phyloP scores from a whole-genome alignment of 148 eudicot species.

The Chenopodium quinoa region DNA sequence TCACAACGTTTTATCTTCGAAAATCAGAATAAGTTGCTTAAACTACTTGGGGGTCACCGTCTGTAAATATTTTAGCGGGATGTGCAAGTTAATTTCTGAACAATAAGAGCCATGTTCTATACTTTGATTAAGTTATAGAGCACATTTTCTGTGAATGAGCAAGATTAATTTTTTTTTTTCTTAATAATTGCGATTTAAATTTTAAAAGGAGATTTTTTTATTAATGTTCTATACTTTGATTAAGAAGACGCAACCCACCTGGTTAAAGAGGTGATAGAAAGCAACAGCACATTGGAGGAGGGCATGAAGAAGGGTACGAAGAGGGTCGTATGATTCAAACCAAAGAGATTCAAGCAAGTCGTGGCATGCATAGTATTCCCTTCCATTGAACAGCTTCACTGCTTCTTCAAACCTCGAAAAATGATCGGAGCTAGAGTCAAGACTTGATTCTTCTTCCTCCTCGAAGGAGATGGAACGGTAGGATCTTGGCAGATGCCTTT shows the following conservation, averaged over 20 bases:
- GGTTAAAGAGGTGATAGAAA: conserved; percentile 85
- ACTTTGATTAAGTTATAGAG: not conserved
- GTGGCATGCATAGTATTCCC: conserved; percentile 79
- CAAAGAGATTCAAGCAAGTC: conserved; percentile 70
- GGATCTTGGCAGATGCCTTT: not conserved
- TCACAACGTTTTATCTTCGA: not conserved
- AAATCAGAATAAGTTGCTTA: not conserved
- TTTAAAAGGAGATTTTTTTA: too few species aligned
- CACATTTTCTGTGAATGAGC: too few species aligned
- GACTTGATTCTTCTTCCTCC: conserved; percentile 30
- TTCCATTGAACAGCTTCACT: conserved; percentile 54
- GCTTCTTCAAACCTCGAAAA: conserved; percentile 50
- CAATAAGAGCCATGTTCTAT: not conserved
- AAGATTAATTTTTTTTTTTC: too few species aligned
- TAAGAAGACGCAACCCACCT: conserved; percentile 29
- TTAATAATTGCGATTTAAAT: too few species aligned
- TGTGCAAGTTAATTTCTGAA: too few species aligned
- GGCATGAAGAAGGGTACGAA: conserved; percentile 64
- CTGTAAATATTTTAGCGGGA: not conserved
- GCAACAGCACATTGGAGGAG: conserved; percentile 84
- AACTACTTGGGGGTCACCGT: too few species aligned
- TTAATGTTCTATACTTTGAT: not conserved
- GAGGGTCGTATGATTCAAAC: conserved; percentile 61
- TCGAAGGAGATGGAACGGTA: conserved; percentile 15
- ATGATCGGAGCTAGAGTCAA: not conserved